Conservation (phyloP, 192 early-diverging fungal species). For the Blastocladiella britannica region DNA sequence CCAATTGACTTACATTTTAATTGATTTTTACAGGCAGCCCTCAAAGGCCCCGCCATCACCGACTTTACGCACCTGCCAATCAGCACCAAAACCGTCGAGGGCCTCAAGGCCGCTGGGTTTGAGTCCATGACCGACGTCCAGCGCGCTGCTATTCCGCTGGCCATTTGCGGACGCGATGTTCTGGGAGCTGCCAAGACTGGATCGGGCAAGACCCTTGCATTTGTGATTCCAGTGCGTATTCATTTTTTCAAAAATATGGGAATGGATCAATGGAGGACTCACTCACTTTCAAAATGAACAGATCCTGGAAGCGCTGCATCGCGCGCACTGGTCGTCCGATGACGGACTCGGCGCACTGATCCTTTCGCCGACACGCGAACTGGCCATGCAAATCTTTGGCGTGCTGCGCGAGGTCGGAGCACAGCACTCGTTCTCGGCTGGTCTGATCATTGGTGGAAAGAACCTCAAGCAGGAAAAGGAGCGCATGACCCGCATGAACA, state of each 20-base stretch:
- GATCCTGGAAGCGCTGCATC: constrained; percentile 66
- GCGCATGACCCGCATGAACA: constrained; percentile 53
- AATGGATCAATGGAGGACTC: background rate
- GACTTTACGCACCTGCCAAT: constrained; percentile 28
- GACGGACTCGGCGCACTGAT: constrained; percentile 66
- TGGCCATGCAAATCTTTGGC: constrained; percentile 78
- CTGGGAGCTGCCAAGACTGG: constrained; percentile 73
- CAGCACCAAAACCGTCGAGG: constrained; percentile 33
- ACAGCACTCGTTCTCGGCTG: constrained; percentile 66
- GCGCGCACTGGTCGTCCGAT: constrained; percentile 55
- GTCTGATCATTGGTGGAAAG: constrained; percentile 86
- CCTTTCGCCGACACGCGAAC: constrained; percentile 64
- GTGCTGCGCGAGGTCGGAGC: constrained; percentile 51
- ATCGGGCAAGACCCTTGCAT: constrained; percentile 64
- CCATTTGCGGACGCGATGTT: constrained; percentile 46
- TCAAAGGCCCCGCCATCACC: background rate
- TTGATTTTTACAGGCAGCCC: background rate
- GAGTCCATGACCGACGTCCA: constrained; percentile 91
- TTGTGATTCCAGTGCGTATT: constrained; percentile 43
- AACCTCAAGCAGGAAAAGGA: constrained; percentile 61
- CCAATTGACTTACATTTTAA: too few species aligned
- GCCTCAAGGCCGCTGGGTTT: constrained; percentile 62
- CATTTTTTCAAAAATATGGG: background rate
- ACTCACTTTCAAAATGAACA: constrained; percentile 6
- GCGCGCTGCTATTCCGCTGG: constrained; percentile 46